Evolutionary conservation across 306 rosid genomes (phyloP).

Genomic region (Cucurbita maxima): DNA sequence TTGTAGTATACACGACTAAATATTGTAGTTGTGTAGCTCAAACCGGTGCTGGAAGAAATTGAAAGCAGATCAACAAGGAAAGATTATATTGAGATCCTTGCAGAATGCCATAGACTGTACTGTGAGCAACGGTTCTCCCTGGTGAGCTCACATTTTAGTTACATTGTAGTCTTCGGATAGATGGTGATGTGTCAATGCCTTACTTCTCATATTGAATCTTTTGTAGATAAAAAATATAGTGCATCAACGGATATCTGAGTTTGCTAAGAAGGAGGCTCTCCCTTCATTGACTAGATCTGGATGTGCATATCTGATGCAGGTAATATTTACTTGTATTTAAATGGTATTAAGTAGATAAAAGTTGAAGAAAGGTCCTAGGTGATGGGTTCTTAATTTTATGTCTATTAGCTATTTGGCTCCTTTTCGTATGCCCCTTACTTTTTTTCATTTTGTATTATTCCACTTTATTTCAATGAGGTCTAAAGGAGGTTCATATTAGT

Average conservation of each 20-base stretch:
- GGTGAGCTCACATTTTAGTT: constrained; percentile 48
- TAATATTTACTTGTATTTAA: constrained; percentile 11
- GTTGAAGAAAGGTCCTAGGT: neutral
- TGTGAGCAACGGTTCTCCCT: constrained; percentile 92
- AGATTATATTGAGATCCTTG: constrained; percentile 75
- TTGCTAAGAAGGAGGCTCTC: constrained; percentile 86
- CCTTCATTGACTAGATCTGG: constrained; percentile 97
- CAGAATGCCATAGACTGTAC: constrained; percentile 88
- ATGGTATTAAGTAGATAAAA: neutral
- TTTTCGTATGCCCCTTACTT: too few relatives aligned
- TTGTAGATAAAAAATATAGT: constrained; percentile 74
- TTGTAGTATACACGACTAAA: constrained; percentile 14
- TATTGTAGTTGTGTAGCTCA: constrained; percentile 45
- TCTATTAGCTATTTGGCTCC: too few relatives aligned
- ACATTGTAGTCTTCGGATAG: neutral
- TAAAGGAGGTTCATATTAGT: too few relatives aligned
- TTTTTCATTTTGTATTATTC: too few relatives aligned
- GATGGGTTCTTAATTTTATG: too few relatives aligned
- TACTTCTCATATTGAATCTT: constrained; percentile 13
- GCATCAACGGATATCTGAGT: constrained; percentile 80
- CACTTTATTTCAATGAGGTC: too few relatives aligned
- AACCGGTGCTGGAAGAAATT: constrained; percentile 76
- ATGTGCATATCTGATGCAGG: constrained; percentile 96
- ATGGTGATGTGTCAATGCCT: constrained; percentile 13
- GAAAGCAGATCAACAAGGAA: constrained; percentile 93